Evolutionary conservation across 2,329 filamentous ascomycete species (phyloP).

Genomic region (Diaporthe aspalathi): DNA sequence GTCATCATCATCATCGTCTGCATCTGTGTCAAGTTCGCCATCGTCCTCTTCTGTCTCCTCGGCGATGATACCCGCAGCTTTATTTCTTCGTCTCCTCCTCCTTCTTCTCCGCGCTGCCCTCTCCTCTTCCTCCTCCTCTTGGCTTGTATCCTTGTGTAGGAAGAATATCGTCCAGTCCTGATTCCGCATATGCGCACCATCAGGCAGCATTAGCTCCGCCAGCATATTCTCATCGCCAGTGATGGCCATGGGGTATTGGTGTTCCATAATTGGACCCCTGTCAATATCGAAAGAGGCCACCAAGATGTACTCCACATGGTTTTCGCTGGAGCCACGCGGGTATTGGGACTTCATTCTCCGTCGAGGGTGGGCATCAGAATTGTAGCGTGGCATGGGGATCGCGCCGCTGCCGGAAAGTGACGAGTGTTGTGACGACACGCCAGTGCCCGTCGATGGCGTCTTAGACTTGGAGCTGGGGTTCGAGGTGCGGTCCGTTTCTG

Average conservation of each 20-base stretch:
- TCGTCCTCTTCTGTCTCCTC: constrained; percentile 63
- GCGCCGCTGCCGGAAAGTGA: constrained; percentile 59
- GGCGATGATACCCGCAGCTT: constrained; percentile 59
- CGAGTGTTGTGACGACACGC: constrained; percentile 69
- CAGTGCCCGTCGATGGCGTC: constrained; percentile 66
- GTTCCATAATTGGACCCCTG: constrained; percentile 95
- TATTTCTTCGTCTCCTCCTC: constrained; percentile 64
- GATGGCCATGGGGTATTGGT: constrained; percentile 94
- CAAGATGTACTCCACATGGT: constrained; percentile 98
- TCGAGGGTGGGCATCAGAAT: constrained; percentile 62
- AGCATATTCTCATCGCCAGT: constrained; percentile 98
- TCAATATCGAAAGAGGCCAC: constrained; percentile 98
- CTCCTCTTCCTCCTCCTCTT: constrained; percentile 83
- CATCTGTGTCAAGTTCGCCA: constrained; percentile 56
- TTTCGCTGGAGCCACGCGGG: constrained; percentile 78
- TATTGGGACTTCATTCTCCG: constrained; percentile 79
- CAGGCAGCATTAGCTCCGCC: constrained; percentile 97
- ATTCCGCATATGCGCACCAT: constrained; percentile 92
- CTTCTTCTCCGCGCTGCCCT: constrained; percentile 63
- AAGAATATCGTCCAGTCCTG: constrained; percentile 99
- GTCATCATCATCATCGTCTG: constrained; percentile 57
- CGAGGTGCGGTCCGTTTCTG: constrained; percentile 67
- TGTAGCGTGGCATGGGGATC: constrained; percentile 53
- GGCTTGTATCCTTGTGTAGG: constrained; percentile 91
- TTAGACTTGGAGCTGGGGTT: constrained; percentile 71